phyloP scores from a whole-genome alignment of 2,329 filamentous ascomycete genomes.

The Calonectria multiphialidica region DNA sequence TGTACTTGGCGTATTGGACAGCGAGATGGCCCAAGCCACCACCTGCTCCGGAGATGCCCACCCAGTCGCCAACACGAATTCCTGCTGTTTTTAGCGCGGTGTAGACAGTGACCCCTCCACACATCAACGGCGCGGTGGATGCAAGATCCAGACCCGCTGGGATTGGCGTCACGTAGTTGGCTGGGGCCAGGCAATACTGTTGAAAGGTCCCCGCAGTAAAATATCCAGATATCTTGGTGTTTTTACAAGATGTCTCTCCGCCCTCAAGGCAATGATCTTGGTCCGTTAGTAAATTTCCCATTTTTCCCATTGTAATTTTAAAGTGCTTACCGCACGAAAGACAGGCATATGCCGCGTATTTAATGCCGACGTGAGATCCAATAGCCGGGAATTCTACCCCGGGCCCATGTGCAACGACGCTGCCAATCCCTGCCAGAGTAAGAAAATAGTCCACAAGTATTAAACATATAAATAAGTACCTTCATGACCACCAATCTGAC shows the following conservation, averaged over 20 bases:
- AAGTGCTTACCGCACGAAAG: slow-evolving; percentile 15
- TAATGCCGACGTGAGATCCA: slow-evolving; percentile 21
- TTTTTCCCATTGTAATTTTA: background rate
- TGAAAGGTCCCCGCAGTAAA: slow-evolving; percentile 24
- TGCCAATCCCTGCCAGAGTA: background rate
- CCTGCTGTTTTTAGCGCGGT: slow-evolving; percentile 15
- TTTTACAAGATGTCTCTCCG: slow-evolving; percentile 23
- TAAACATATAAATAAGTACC: background rate
- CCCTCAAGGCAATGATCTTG: slow-evolving; percentile 21
- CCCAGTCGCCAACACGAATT: slow-evolving; percentile 40
- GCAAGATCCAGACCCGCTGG: slow-evolving; percentile 13
- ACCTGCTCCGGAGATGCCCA: slow-evolving; percentile 46
- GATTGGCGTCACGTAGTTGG: slow-evolving; percentile 18
- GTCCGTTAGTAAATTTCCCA: background rate
- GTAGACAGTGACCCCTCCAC: slow-evolving; percentile 23
- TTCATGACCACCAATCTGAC: slow-evolving; percentile 27
- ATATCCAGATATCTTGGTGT: slow-evolving; percentile 19
- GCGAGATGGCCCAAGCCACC: slow-evolving; percentile 47
- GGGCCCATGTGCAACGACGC: slow-evolving; percentile 8
- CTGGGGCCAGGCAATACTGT: slow-evolving; percentile 19
- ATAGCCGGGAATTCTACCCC: slow-evolving; percentile 7
- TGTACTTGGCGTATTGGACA: slow-evolving; percentile 44
- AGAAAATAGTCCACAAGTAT: background rate
- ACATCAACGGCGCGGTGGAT: slow-evolving; percentile 21
- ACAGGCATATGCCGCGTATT: slow-evolving; percentile 18